Evolutionary conservation across 2,329 filamentous ascomycete species (phyloP).

Genomic region (Chrysosporium keratinophilum): DNA sequence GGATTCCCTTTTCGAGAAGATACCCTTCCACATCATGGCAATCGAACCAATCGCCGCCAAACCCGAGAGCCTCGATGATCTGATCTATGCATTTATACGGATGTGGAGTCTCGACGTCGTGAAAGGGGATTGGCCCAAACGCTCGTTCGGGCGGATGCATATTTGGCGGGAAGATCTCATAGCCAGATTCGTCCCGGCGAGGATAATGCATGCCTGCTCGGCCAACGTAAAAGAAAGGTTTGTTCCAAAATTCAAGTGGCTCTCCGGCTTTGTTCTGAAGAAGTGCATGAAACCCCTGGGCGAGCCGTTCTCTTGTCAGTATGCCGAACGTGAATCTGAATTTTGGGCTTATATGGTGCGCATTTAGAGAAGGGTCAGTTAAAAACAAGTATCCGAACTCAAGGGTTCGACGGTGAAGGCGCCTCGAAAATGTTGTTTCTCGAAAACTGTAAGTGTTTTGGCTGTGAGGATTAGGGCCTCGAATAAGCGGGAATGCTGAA

Average conservation of each 20-base stretch:
- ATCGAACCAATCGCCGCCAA: slow-evolving; percentile 67
- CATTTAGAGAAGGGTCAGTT: slow-evolving; percentile 21
- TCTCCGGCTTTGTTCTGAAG: slow-evolving; percentile 11
- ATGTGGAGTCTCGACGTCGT: slow-evolving; percentile 6
- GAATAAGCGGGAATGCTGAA: not conserved
- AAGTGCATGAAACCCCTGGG: slow-evolving; percentile 1
- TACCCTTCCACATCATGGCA: slow-evolving; percentile 67
- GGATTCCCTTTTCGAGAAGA: slow-evolving; percentile 40
- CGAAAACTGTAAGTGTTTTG: slow-evolving; percentile 49
- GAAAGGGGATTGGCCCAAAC: slow-evolving; percentile 19
- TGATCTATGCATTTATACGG: slow-evolving; percentile 21
- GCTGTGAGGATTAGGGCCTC: not conserved
- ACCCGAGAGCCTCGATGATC: slow-evolving; percentile 44
- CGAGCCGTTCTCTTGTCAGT: slow-evolving; percentile 15
- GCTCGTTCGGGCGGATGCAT: slow-evolving; percentile 22
- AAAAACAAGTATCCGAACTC: slow-evolving; percentile 56
- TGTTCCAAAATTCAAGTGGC: slow-evolving; percentile 18
- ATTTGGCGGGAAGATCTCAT: slow-evolving; percentile 26
- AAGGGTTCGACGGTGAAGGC: slow-evolving; percentile 56
- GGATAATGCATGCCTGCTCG: slow-evolving; percentile 59
- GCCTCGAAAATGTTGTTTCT: slow-evolving; percentile 60
- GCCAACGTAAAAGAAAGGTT: slow-evolving; percentile 40
- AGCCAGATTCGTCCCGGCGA: slow-evolving; percentile 29
- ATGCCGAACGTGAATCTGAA: slow-evolving; percentile 24
- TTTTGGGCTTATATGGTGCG: slow-evolving; percentile 16